A percentile compares a stretch with the other conserved stretches of the same genome.
phyloP scores from a whole-genome alignment of 2,329 filamentous ascomycete genomes.

The Colletotrichum costaricense region DNA sequence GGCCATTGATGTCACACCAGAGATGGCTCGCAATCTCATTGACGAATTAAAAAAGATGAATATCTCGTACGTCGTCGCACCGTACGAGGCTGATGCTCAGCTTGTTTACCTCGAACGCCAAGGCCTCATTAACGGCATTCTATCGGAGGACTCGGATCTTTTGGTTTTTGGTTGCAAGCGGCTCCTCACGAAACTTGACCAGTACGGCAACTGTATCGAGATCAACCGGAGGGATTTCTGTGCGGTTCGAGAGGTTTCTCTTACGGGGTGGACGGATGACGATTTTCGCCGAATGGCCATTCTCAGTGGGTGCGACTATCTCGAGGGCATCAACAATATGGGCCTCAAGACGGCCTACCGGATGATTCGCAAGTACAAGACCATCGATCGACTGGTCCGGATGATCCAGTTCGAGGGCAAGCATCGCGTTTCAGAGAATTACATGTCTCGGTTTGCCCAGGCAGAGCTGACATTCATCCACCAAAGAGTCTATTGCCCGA shows the following conservation, averaged over 20 bases:
- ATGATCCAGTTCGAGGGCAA: conserved; percentile 92
- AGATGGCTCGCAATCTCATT: conserved; percentile 93
- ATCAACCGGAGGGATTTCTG: conserved; percentile 91
- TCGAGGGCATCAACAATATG: conserved; percentile 85
- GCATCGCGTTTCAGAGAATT: conserved; percentile 81
- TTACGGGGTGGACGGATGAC: conserved; percentile 90
- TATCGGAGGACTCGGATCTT: conserved; percentile 97
- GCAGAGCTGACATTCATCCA: conserved; percentile 94
- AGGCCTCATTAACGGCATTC: conserved; percentile 85
- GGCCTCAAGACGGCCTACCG: conserved; percentile 95
- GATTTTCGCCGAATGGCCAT: conserved; percentile 98
- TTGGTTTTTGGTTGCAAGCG: conserved; percentile 94
- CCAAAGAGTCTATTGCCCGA: conserved; percentile 93
- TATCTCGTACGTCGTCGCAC: conserved; percentile 91
- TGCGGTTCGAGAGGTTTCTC: conserved; percentile 85
- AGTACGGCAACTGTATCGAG: conserved; percentile 92
- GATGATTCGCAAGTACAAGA: conserved; percentile 90
- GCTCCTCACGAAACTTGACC: conserved; percentile 92
- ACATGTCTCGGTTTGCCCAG: conserved; percentile 83
- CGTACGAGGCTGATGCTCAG: conserved; percentile 98
- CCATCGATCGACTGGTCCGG: conserved; percentile 82
- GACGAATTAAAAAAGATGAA: conserved; percentile 86
- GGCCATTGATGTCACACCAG: conserved; percentile 92
- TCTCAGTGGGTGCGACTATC: conserved; percentile 94
- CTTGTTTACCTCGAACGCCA: conserved; percentile 91